These are phyloP conservation scores for Phytophthora melonis DNA, from an alignment of 352 stramenopile genomes.

Conservation along the genomic window DNA sequence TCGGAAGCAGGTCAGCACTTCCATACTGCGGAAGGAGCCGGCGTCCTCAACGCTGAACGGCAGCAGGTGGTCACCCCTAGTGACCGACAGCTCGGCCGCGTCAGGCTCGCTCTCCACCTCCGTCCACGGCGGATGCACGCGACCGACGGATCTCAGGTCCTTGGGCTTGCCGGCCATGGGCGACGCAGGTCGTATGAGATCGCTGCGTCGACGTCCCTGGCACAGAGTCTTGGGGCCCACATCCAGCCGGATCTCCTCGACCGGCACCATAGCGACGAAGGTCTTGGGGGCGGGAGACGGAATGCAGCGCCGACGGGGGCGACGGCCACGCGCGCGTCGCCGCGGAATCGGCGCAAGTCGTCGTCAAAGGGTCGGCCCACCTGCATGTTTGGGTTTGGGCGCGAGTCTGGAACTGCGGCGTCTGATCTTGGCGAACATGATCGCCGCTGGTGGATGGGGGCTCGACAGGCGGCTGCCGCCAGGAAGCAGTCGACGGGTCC, in stretches of 20 bases:
- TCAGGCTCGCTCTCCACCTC: conserved; percentile 12
- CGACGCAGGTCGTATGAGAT: conserved; percentile 27
- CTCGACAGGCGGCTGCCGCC: background rate
- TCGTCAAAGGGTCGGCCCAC: conserved; percentile 17
- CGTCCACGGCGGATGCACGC: conserved; percentile 8
- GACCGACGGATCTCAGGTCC: background rate
- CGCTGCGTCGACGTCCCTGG: conserved; percentile 22
- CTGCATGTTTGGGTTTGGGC: conserved; percentile 15
- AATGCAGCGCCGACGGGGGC: conserved; percentile 13
- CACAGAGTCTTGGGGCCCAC: conserved; percentile 14
- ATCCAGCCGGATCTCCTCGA: conserved; percentile 26
- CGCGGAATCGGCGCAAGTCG: conserved; percentile 18
- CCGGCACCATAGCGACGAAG: conserved; percentile 4
- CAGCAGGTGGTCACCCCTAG: background rate
- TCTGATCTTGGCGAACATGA: background rate
- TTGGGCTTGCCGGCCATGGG: conserved; percentile 19
- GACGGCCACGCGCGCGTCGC: background rate
- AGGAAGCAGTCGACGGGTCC: conserved; percentile 15
- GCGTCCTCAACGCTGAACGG: conserved; percentile 10
- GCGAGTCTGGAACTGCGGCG: background rate
- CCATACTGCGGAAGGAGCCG: conserved; percentile 31
- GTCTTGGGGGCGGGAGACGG: background rate
- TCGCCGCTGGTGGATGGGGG: conserved; percentile 5
- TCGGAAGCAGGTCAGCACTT: conserved; percentile 38
- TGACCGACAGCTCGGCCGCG: background rate